Evolutionary conservation across 1,139 yeast genomes (phyloP).

Genomic region (Candida freyschussii): DNA sequence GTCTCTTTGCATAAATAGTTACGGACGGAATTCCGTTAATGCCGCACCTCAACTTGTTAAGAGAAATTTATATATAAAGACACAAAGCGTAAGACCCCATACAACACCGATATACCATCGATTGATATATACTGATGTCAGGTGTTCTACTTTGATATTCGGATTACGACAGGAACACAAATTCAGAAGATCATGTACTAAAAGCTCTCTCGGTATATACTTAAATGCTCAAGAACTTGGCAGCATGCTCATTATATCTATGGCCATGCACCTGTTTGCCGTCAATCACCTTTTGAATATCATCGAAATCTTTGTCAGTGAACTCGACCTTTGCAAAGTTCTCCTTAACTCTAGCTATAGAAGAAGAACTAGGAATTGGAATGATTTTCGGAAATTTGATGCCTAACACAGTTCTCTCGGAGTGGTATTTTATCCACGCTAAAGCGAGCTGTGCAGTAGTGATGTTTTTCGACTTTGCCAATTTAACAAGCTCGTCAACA

Average conservation of each 20-base stretch:
- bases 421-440: slow-evolving; percentile 54
- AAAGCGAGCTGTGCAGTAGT: slow-evolving; percentile 66
- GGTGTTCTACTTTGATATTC: no score
- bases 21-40: no score
- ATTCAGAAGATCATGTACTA: no score
- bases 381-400: slow-evolving; percentile 51
- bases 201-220: no score
- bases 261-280: slow-evolving; percentile 41
- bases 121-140: no score
- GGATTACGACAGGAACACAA: no score
- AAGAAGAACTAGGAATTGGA: slow-evolving; percentile 77
- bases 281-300: slow-evolving; percentile 41
- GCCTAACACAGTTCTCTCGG: slow-evolving; percentile 35
- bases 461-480: slow-evolving; percentile 42
- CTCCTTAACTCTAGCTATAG: slow-evolving; percentile 50
- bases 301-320: slow-evolving; percentile 47
- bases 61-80: no score
- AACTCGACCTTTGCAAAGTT: slow-evolving; percentile 49
- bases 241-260: slow-evolving; percentile 38
- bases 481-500: slow-evolving; percentile 39
- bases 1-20: no score
- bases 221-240: slow-evolving; percentile 14
- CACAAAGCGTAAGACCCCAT: no score
- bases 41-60: no score
- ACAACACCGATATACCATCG: no score